Conservation (phyloP, 306 rosid species). For the Acacia crassicarpa region DNA sequence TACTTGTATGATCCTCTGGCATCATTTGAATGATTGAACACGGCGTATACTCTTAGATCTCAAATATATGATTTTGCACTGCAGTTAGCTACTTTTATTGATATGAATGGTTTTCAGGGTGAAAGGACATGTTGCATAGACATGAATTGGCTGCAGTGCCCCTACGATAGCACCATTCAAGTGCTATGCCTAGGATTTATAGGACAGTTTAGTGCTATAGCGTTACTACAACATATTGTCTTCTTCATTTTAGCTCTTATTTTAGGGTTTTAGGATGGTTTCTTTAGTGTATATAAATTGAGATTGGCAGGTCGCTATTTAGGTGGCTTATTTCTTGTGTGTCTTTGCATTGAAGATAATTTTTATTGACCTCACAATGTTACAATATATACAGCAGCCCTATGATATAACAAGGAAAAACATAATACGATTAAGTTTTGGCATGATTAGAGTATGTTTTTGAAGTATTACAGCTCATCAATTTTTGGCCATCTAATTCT, state of each 20-base stretch:
- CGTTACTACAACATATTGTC: not conserved
- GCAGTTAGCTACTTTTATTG: not conserved
- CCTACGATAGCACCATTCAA: not conserved
- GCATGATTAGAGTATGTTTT: not conserved
- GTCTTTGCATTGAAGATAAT: not conserved
- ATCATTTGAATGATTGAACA: constrained; percentile 9
- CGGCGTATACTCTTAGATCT: not conserved
- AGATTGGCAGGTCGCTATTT: not conserved
- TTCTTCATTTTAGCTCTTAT: not conserved
- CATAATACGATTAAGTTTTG: not conserved
- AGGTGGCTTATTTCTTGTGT: not conserved
- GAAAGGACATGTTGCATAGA: not conserved
- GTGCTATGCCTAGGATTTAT: not conserved
- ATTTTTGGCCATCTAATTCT: not conserved
- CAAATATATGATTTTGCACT: constrained; percentile 6
- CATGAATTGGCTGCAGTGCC: not conserved
- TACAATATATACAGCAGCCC: too few relatives aligned
- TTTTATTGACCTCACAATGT: not conserved
- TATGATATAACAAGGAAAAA: too few relatives aligned
- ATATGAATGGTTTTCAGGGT: constrained; percentile 12
- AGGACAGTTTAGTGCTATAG: not conserved
- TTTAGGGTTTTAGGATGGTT: not conserved
- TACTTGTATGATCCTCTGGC: not conserved
- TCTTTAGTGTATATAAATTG: not conserved
- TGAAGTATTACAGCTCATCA: not conserved